Base-by-base conservation (phyloP, 169 alveolate genomes). In the Babesia bovis region DNA sequence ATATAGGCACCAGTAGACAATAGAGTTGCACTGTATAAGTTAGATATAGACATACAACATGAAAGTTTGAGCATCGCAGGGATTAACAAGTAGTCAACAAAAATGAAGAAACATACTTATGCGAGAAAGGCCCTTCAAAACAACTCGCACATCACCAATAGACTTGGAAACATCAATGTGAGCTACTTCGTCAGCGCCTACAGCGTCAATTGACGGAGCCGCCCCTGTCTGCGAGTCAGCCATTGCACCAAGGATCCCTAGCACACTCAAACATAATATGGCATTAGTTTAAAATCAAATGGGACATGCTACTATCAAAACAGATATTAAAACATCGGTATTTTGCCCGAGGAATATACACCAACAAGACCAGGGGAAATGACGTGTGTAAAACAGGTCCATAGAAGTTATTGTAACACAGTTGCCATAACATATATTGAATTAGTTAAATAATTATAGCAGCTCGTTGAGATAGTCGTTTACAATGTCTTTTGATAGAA, bases 381-480 rank as follows among this genome's bases (percentile, higher is more conserved):
- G 45, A 13, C n/a, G n/a, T 38, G 45, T 38, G 45, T 38, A 38
- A 13, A 38, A 38, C 45, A 9, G 13, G 45, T 38, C n/a, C 45
- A 12, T n/a, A 28, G 51, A n/a, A 28, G 19, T n/a, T 42, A 60
- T 33, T 4, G 58, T 19, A 57, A n/a, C 21, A 21, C 57, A 5
- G 61, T 40, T 60, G 52, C 19, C 41, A n/a, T 7, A 17, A 71
- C 28, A 30, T 40, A 3, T 23, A 38, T 40, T 56, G 7, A 23
- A 33, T 13, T 36, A 40, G 2, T n/a, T n/a, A 30, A 0, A n/a
- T 23, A 3, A 32, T 38, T 87, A 91, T 90, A 66, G 91, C 35
- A 95, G 93, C 84, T 96, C 98, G 33, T 91, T 93, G 51, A 96
- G 85, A 70, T 96, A 96, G 67, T 96, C 98, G 69, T 85, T 94